Conservation (phyloP, 1,284 basidiomycete genomes). For the Pascua sp. region DNA sequence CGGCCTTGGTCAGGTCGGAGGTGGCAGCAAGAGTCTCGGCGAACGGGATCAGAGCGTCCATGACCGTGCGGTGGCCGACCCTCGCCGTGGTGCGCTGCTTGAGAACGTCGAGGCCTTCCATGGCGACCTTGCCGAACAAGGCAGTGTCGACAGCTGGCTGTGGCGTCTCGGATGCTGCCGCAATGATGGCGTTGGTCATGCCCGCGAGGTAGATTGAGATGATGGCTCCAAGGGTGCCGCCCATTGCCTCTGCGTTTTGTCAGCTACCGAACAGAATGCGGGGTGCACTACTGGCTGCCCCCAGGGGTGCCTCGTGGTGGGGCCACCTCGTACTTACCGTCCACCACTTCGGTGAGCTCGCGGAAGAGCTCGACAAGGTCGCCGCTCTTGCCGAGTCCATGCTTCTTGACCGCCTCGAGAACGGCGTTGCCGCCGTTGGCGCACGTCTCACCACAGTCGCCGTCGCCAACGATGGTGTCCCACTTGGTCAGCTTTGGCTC, state of each 20-base stretch:
- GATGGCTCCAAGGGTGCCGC: constrained; percentile 47
- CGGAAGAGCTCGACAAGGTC: constrained; percentile 44
- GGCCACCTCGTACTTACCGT: constrained; percentile 5
- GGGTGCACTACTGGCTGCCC: no score
- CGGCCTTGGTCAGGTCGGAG: constrained; percentile 40
- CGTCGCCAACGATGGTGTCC: constrained; percentile 50
- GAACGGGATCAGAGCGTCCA: constrained; percentile 53
- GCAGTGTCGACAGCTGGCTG: constrained; percentile 4
- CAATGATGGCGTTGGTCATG: constrained; percentile 36
- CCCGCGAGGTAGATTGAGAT: constrained; percentile 48
- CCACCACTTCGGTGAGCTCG: constrained; percentile 44
- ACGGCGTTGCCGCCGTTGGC: constrained; percentile 42
- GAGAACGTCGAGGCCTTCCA: constrained; percentile 39
- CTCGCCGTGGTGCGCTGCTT: constrained; percentile 50
- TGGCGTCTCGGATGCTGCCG: constrained; percentile 13
- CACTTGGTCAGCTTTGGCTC: constrained; percentile 53
- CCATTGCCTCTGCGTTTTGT: constrained; percentile 28
- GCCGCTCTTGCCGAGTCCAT: constrained; percentile 34
- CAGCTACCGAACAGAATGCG: no score
- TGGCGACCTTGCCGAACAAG: constrained; percentile 16
- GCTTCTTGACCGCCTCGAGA: constrained; percentile 24
- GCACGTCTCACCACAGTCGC: constrained; percentile 48
- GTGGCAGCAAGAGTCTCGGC: constrained; percentile 41
- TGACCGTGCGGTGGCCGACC: constrained; percentile 51
- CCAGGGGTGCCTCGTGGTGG: no score